phyloP scores from a whole-genome alignment of 495 filamentous ascomycete species.

The Podospora pseudopauciseta region DNA sequence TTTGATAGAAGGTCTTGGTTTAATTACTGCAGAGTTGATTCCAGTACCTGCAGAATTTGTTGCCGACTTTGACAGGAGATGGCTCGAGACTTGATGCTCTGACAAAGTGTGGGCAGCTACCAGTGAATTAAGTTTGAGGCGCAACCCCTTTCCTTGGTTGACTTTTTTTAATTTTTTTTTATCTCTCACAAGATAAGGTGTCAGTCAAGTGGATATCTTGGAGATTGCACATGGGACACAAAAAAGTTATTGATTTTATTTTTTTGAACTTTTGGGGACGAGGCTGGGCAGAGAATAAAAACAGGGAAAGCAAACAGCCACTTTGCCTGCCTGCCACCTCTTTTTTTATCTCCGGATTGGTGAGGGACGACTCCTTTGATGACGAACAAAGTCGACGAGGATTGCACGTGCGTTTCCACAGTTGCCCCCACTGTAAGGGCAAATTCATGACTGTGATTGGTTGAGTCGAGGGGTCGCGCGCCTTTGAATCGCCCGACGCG shows the following conservation, averaged over 20 bases:
- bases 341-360: conserved; percentile 7
- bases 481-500: conserved; percentile 29
- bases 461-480: conserved; percentile 19
- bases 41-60: not conserved
- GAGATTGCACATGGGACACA: not conserved
- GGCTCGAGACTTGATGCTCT: not conserved
- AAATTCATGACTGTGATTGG: not conserved
- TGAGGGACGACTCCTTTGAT: conserved; percentile 13
- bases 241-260: too few species aligned
- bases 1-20: not conserved
- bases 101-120: not conserved
- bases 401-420: conserved; percentile 26
- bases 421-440: conserved; percentile 11
- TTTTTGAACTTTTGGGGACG: too few species aligned
- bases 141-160: not conserved
- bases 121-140: not conserved
- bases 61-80: not conserved
- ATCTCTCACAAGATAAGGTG: not conserved
- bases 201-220: not conserved
- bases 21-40: not conserved
- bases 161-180: not conserved
- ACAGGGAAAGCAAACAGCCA: too few species aligned
- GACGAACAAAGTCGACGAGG: conserved; percentile 16
- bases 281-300: too few species aligned
- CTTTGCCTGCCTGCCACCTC: not conserved